Evolutionary conservation across 78 protist species (phyloP).

Genomic region (Protostelium mycophagum): DNA sequence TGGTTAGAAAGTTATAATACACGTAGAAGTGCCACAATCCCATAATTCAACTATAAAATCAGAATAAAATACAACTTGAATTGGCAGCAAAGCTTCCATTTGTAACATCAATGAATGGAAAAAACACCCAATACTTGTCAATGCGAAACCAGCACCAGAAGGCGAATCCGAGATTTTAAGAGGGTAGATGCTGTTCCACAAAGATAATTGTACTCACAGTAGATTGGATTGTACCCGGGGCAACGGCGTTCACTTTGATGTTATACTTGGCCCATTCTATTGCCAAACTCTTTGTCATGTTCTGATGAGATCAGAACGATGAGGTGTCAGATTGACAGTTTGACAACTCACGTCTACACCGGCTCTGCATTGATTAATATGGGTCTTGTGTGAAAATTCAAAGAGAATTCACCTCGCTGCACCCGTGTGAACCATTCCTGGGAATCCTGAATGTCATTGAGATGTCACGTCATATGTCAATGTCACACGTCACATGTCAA

Average conservation of each 20-base stretch:
- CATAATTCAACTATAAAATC: too few species aligned
- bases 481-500: background rate
- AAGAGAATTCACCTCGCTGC: background rate
- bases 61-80: too few species aligned
- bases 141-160: too few species aligned
- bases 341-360: background rate
- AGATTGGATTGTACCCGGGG: background rate
- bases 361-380: background rate
- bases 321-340: background rate
- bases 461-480: background rate
- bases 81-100: too few species aligned
- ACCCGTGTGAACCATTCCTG: background rate
- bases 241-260: background rate
- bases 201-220: background rate
- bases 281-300: background rate
- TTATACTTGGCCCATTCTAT: background rate
- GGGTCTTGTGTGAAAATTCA: background rate
- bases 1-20: background rate
- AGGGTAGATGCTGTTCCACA: too few species aligned
- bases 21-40: too few species aligned
- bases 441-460: background rate
- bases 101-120: too few species aligned
- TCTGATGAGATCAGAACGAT: background rate
- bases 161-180: too few species aligned
- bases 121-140: too few species aligned